Evolutionary conservation across 2,329 filamentous ascomycete species (phyloP).

Genomic region (Fusarium lyarnte): DNA sequence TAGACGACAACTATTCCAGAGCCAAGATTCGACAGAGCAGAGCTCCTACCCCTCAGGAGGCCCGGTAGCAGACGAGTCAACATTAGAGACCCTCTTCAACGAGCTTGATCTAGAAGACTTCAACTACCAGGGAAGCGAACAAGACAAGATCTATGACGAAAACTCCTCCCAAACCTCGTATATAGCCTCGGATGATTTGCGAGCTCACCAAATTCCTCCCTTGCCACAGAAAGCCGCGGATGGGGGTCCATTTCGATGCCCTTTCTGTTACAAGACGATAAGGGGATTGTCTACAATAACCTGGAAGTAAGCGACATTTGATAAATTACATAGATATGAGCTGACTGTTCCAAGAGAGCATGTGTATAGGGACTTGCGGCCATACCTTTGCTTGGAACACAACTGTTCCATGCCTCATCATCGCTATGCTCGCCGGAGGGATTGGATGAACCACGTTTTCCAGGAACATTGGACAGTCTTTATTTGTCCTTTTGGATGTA

Average conservation of each 20-base stretch:
- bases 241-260: neutral
- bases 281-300: no score
- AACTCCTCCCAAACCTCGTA: no score
- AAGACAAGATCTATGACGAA: no score
- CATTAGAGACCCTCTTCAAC: no score
- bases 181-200: no score
- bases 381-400: neutral
- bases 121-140: no score
- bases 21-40: neutral
- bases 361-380: neutral
- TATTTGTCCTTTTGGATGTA: neutral
- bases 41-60: no score
- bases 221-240: no score
- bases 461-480: neutral
- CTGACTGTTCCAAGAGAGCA: neutral
- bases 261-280: neutral
- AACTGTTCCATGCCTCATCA: neutral
- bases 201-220: no score
- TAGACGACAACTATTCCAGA: neutral
- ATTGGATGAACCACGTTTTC: neutral
- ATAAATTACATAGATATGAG: neutral
- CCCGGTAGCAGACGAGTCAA: no score
- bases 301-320: neutral
- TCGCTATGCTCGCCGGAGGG: accelerated
- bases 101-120: no score